Percentiles rank a stretch among this genome's conserved stretches.
Evolutionary conservation across 1,284 basidiomycete genomes (phyloP).

Genomic region (Microstroma glucosiphilum): DNA sequence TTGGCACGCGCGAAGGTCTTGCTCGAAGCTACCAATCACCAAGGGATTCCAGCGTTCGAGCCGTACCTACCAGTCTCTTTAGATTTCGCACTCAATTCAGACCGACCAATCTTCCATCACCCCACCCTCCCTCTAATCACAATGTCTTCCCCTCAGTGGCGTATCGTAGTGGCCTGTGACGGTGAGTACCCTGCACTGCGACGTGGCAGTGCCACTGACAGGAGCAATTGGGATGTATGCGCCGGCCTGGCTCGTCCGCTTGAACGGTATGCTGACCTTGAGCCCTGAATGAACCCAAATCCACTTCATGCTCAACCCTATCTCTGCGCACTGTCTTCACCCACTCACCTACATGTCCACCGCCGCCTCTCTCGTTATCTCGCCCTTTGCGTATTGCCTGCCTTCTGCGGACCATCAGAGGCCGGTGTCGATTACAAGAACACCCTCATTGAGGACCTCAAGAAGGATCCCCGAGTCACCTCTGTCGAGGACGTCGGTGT

Average conservation of each 20-base stretch:
- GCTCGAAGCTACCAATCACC: too few relatives aligned
- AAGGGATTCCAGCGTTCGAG: too few relatives aligned
- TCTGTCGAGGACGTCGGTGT: slow-evolving; percentile 38
- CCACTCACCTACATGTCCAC: not conserved
- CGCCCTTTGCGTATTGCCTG: too few relatives aligned
- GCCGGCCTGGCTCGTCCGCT: not conserved
- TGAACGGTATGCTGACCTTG: not conserved
- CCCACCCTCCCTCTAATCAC: not conserved
- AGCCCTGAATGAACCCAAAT: too few relatives aligned
- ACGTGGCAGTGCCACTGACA: not conserved
- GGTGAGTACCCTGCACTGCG: slow-evolving; percentile 8
- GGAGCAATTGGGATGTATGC: too few relatives aligned
- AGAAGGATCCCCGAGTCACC: slow-evolving; percentile 33
- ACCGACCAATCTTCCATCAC: too few relatives aligned
- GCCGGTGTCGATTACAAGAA: slow-evolving; percentile 43
- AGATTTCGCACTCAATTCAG: too few relatives aligned
- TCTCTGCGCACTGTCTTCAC: not conserved
- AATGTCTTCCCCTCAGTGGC: slow-evolving; percentile 16
- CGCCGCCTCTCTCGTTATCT: not conserved
- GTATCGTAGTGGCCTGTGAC: slow-evolving; percentile 17
- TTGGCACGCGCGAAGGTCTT: too few relatives aligned
- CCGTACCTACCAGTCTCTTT: too few relatives aligned
- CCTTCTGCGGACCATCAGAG: slow-evolving; percentile 10
- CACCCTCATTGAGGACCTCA: slow-evolving; percentile 30
- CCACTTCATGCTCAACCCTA: too few relatives aligned